Evolutionary conservation across 1,139 yeast genomes (phyloP).

Genomic region (Candida anutae): DNA sequence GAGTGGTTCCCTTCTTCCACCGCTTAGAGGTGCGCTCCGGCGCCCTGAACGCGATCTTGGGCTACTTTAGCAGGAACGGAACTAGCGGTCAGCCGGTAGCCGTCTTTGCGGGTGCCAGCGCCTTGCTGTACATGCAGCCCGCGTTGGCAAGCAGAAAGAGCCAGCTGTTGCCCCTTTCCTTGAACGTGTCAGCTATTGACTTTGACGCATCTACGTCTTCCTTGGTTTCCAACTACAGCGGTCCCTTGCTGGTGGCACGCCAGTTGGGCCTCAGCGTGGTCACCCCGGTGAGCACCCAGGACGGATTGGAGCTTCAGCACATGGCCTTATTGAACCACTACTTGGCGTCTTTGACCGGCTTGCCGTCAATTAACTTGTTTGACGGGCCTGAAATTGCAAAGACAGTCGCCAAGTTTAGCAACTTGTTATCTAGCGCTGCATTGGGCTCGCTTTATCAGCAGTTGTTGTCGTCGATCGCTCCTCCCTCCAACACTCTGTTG

Average conservation of each 20-base stretch:
- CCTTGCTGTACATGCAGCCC: slow-evolving; percentile 62
- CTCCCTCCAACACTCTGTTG: slow-evolving; percentile 18
- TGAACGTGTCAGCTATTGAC: slow-evolving; percentile 70
- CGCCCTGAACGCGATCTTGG: slow-evolving; percentile 73
- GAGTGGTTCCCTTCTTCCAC: slow-evolving; percentile 49
- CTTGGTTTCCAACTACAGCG: slow-evolving; percentile 60
- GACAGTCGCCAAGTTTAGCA: slow-evolving; percentile 42
- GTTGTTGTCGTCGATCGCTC: slow-evolving; percentile 17
- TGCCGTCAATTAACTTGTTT: slow-evolving; percentile 62
- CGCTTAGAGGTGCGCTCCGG: slow-evolving; percentile 76
- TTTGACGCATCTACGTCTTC: slow-evolving; percentile 46
- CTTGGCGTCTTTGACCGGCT: slow-evolving; percentile 44
- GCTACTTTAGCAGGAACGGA: slow-evolving; percentile 47
- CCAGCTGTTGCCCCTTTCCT: slow-evolving; percentile 49
- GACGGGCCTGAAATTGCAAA: slow-evolving; percentile 72
- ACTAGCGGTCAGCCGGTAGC: slow-evolving; percentile 34
- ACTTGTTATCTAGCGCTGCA: slow-evolving; percentile 39
- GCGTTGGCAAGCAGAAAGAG: slow-evolving; percentile 30
- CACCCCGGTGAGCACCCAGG: slow-evolving; percentile 48
- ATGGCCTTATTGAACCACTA: slow-evolving; percentile 60
- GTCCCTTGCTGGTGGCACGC: slow-evolving; percentile 58
- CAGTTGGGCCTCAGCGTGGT: slow-evolving; percentile 64
- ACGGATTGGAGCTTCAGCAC: slow-evolving; percentile 56
- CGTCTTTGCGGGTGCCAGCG: slow-evolving; percentile 61
- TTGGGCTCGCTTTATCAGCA: slow-evolving; percentile 37